Percentiles rank a stretch among this genome's conserved stretches.
Conservation (phyloP, 148 eudicot species). For the Nepenthes mirabilis region DNA sequence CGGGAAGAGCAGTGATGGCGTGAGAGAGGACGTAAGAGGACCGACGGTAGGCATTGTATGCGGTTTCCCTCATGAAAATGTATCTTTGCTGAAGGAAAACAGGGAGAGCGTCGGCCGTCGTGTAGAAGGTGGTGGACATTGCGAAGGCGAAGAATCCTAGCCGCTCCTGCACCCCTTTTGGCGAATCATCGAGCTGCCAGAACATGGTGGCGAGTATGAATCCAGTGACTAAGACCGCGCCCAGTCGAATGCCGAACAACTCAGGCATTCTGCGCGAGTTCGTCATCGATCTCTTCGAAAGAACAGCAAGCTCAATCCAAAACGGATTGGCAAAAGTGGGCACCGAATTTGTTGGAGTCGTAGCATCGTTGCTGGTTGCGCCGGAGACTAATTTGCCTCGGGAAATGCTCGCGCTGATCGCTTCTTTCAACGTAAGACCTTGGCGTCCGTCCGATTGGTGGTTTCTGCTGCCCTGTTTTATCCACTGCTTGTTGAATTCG, state of each 20-base stretch:
- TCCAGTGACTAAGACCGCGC: slow-evolving; percentile 59
- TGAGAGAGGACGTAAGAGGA: slow-evolving; percentile 14
- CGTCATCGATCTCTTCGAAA: slow-evolving; percentile 36
- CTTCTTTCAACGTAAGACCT: slow-evolving; percentile 62
- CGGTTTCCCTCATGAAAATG: slow-evolving; percentile 18
- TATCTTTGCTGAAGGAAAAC: slow-evolving; percentile 16
- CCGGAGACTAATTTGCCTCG: slow-evolving; percentile 86
- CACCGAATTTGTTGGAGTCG: slow-evolving; percentile 27
- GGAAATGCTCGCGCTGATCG: slow-evolving; percentile 74
- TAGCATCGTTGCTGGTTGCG: slow-evolving; percentile 10
- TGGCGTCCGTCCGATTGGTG: neutral
- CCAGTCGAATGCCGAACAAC: slow-evolving; percentile 53
- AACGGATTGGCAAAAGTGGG: slow-evolving; percentile 69
- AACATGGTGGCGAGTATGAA: slow-evolving; percentile 84
- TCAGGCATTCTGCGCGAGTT: slow-evolving; percentile 81
- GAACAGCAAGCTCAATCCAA: slow-evolving; percentile 42
- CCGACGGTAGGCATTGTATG: slow-evolving; percentile 15
- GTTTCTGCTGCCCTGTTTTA: slow-evolving; percentile 11
- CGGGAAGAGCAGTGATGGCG: slow-evolving; percentile 12
- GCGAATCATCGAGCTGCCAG: slow-evolving; percentile 74
- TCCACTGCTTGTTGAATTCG: slow-evolving; percentile 73
- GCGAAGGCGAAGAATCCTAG: slow-evolving; percentile 19
- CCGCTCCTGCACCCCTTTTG: slow-evolving; percentile 75
- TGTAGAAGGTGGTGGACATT: slow-evolving; percentile 18
- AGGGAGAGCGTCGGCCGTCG: slow-evolving; percentile 19